These are phyloP conservation scores for Ceratobasidium papillatum DNA, from an alignment of 1,284 basidiomycete genomes.

Conservation along the genomic window DNA sequence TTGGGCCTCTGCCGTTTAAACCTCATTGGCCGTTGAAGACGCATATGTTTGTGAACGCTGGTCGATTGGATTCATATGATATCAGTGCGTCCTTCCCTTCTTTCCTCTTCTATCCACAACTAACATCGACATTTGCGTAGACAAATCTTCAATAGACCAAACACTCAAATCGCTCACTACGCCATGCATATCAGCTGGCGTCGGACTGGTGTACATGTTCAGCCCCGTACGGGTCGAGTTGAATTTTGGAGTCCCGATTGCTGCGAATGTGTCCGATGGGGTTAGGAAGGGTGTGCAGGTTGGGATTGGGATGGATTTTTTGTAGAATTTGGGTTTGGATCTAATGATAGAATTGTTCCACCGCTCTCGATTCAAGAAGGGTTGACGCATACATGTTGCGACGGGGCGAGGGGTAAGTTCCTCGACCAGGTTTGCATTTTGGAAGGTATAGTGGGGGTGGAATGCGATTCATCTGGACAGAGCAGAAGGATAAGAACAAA, in stretches of 20 bases:
- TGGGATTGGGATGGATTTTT: constrained; percentile 88
- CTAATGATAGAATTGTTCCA: background rate
- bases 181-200: constrained; percentile 80
- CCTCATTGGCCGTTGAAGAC: constrained; percentile 89
- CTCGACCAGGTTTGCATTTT: background rate
- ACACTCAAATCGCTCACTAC: constrained; percentile 54
- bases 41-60: constrained; percentile 87
- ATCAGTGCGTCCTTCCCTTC: constrained; percentile 57
- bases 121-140: constrained; percentile 47
- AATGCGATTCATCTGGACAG: background rate
- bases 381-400: no score
- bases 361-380: background rate
- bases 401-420: no score
- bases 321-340: constrained; percentile 48
- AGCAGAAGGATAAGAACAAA: no score
- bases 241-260: constrained; percentile 91
- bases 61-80: constrained; percentile 76
- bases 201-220: constrained; percentile 91
- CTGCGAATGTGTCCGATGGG: constrained; percentile 80
- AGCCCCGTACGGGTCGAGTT: constrained; percentile 87
- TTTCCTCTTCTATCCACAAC: background rate
- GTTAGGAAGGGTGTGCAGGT: constrained; percentile 85
- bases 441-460: background rate
- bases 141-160: constrained; percentile 56
- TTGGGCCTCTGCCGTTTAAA: constrained; percentile 81